Evolutionary conservation across 2,329 filamentous ascomycete species (phyloP), one percentile per base, ranked within the genome.

Genomic region (Microcera coccophila): DNA sequence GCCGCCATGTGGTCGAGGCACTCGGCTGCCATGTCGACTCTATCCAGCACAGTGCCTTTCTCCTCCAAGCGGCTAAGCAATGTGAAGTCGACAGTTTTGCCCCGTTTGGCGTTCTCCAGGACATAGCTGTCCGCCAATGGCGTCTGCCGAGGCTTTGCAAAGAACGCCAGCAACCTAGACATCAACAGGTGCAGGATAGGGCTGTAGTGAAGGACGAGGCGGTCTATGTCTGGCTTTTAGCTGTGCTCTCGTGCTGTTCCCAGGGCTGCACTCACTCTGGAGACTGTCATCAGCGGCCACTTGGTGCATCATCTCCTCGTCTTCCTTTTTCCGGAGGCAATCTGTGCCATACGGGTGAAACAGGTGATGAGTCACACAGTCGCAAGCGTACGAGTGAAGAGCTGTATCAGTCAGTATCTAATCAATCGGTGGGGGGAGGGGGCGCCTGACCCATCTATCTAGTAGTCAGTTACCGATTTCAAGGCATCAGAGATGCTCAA

Each of bases 1-100:
- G 83, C 83, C 0, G 77, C 80, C 78, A 87, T 81, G 60, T 87
- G 83, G 53, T 87, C 83, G 43, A 84, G 74, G 53, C 80, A 84
- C 62, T 87, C 84, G 16, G 82, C 82, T 0, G 81, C 81, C 49
- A 79, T 74, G 53, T 82, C 74, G 3, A 78, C 63, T 3, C 67
- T 61, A 24, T 76, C 70, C 24, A 84, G 68, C 4, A 67, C 62
- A 4, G 47, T 55, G 4, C 64, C 61, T 64, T 79, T 69, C 54
- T 79, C 65, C 57, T 77, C 64, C 50, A 86, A 74, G 24, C 79
- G 75, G 55, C 72, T 74, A 36, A 84, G 60, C 4, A 85, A 70
- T 1, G 79, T 82, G 46, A 82, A 80, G 4, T 66, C 62, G 4
- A 72, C 72, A 1, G 74, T 62, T 17, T 74, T 66, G 9, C 65